Evolutionary conservation across 805 yeast genomes (phyloP).

Genomic region (Starmerella stigmatis): DNA sequence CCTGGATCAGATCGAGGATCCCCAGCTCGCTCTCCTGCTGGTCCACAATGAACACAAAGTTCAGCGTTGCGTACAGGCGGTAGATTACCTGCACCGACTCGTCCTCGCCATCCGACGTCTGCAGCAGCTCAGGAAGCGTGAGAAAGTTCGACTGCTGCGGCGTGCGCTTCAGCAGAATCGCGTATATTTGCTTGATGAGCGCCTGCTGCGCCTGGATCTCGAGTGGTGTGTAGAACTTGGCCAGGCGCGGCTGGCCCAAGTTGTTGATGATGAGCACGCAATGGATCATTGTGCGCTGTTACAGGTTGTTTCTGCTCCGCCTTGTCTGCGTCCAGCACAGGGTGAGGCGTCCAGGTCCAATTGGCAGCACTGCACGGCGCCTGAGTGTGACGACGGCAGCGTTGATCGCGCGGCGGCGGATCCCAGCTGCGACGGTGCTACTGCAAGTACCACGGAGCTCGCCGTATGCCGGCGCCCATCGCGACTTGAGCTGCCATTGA

Average conservation of each 20-base stretch:
- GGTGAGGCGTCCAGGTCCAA: background rate
- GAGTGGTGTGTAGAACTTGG: constrained; percentile 86
- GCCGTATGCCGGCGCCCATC: no score
- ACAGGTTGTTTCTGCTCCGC: no score
- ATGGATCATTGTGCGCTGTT: constrained; percentile 58
- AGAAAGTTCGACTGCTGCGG: constrained; percentile 77
- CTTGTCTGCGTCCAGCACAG: background rate
- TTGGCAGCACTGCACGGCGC: no score
- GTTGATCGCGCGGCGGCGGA: background rate
- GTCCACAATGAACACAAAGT: constrained; percentile 90
- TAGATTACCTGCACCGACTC: constrained; percentile 70
- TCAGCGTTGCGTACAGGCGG: constrained; percentile 89
- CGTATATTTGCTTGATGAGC: constrained; percentile 71
- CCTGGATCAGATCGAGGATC: constrained; percentile 85
- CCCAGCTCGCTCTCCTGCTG: constrained; percentile 93
- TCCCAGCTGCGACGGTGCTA: no score
- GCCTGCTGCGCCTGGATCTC: constrained; percentile 74
- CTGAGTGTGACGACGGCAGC: no score
- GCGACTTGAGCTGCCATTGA: no score
- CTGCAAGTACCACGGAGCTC: no score
- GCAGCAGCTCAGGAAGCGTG: constrained; percentile 69
- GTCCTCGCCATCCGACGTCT: constrained; percentile 51
- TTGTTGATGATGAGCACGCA: constrained; percentile 81
- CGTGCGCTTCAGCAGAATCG: constrained; percentile 58
- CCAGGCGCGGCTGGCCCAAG: constrained; percentile 77